Conservation (phyloP, 768 basidiomycete species). For the Collybia sp. region DNA sequence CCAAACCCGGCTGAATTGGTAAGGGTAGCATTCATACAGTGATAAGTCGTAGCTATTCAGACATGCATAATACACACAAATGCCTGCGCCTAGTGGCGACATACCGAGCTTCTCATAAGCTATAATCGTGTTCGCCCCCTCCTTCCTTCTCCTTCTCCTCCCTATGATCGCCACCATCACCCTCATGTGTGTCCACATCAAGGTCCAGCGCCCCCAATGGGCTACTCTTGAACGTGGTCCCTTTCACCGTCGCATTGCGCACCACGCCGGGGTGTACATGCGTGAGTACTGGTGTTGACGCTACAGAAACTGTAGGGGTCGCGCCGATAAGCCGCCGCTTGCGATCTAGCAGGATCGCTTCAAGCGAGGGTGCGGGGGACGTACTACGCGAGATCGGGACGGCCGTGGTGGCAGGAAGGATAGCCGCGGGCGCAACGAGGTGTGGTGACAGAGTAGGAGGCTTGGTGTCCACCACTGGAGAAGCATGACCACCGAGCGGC, state of each 20-base stretch:
- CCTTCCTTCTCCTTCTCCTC: no score
- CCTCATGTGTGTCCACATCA: neutral
- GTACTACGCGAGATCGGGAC: slow-evolving; percentile 25
- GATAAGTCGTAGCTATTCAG: no score
- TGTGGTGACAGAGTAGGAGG: neutral
- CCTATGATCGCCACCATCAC: no score
- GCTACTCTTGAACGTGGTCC: slow-evolving; percentile 70
- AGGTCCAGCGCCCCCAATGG: slow-evolving; percentile 39
- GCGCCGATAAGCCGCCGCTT: slow-evolving; percentile 43
- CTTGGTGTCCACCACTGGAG: neutral
- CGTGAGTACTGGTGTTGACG: neutral
- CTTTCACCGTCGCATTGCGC: slow-evolving; percentile 29
- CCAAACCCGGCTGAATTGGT: no score
- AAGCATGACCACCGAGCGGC: neutral
- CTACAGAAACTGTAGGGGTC: neutral
- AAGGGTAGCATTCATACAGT: no score
- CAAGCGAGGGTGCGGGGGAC: slow-evolving; percentile 55
- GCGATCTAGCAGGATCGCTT: slow-evolving; percentile 63
- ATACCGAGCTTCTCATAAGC: neutral
- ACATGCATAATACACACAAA: no score
- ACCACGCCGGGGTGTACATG: neutral
- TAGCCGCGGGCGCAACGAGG: neutral
- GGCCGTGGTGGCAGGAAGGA: slow-evolving; percentile 6
- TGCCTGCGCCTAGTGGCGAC: no score
- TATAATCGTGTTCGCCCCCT: no score